Base-by-base conservation (phyloP, 1,139 yeast genomes). In the Suhomyces atakaporum region DNA sequence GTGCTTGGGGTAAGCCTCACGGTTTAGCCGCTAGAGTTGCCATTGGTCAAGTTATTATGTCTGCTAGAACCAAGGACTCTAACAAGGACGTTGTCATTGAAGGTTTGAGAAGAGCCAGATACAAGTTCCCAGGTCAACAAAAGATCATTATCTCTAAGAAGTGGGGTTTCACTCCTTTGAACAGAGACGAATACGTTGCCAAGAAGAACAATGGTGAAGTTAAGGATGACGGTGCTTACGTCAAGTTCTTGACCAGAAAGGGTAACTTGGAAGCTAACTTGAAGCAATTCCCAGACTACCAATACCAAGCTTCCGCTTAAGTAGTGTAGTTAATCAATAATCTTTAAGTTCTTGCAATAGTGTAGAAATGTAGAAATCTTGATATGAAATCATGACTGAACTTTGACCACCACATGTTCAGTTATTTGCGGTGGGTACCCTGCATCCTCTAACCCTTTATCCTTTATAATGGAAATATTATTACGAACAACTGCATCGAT, bases 41-140 rank as follows among this genome's bases (percentile, higher is more conserved):
- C 77, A 92, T 92, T 75, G 98, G 98, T 69, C 98, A 92, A 81
- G 84, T 92, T 72, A 84, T 92, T 72, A 83, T 92, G 79, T 92
- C 98, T 59, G 90, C 89, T 72, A 90, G 98, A 82, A 87, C 97
- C 75, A 92, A 84, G 82, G 98, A 92, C 77, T 76, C 83, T 66
- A 89, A 89, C 95, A 88, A 89, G 82, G 97, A 79, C 46, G 95
- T 87, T 69, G 97, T 89, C 58, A 79, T 92, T 64, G 98, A 92
- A 81, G 98, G 94, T 80, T 87, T 92, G 75, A 90, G 98, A 83
- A 90, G 98, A 84, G 95, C 97, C 56, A 90, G 97, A 81, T 92
- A 92, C 87, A 92, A 92, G 90, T 92, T 92, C 97, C 98, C 98
- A 74, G 98, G 98, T 80, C 98, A 92, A 81, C 98, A 92, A 79